These are phyloP conservation scores for Cucumis melo DNA, from an alignment of 306 rosid species.

Conservation along the genomic window DNA sequence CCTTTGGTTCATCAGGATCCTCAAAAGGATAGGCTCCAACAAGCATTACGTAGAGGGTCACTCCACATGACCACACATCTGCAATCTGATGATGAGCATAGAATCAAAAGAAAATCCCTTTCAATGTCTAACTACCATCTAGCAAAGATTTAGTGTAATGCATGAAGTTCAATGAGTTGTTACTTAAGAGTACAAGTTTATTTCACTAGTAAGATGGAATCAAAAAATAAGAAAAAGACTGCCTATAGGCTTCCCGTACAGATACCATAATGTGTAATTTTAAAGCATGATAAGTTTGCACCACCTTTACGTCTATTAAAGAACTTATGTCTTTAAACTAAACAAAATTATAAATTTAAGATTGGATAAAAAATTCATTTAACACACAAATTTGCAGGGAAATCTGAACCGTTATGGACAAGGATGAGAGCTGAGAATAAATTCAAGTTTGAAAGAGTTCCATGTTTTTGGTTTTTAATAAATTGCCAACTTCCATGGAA, in stretches of 20 bases:
- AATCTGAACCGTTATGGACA: background rate
- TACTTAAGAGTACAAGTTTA: background rate
- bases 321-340: background rate
- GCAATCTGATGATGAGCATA: conserved; percentile 43
- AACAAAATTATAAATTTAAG: background rate
- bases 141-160: background rate
- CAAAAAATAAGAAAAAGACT: background rate
- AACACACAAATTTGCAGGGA: background rate
- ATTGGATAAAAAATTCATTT: background rate
- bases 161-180: background rate
- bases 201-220: background rate
- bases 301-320: background rate
- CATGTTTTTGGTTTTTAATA: background rate
- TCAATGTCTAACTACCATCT: background rate
- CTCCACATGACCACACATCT: conserved; percentile 98
- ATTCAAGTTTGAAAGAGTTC: background rate
- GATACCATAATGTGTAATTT: background rate
- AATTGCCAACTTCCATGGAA: background rate
- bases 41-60: conserved; percentile 82
- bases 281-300: background rate
- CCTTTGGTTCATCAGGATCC: conserved; percentile 78
- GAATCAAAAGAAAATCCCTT: conserved; percentile 5
- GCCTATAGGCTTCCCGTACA: background rate
- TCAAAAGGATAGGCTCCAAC: conserved; percentile 89
- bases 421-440: background rate